These are phyloP conservation scores for Taxawa tesnikishii DNA, from an alignment of 2,329 filamentous ascomycete species.

Conservation along the genomic window DNA sequence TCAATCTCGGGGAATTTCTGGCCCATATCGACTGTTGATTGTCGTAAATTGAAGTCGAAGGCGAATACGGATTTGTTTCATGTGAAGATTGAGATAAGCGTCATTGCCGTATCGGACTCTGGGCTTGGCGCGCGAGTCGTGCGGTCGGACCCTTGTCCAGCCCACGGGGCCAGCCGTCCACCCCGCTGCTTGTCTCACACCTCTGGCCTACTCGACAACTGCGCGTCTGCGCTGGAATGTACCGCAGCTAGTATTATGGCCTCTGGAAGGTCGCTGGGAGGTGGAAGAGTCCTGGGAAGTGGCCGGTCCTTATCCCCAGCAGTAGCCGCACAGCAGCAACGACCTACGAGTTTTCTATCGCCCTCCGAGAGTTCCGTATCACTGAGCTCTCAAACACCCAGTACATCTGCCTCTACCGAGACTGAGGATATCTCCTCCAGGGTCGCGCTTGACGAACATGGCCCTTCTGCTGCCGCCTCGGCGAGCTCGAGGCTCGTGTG, in stretches of 20 bases:
- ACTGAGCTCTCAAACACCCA: slow-evolving; percentile 62
- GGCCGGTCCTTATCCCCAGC: slow-evolving; percentile 68
- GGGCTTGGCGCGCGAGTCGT: too few species aligned
- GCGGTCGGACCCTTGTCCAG: too few species aligned
- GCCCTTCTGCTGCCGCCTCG: slow-evolving; percentile 42
- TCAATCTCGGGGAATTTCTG: slow-evolving; percentile 66
- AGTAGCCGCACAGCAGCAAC: slow-evolving; percentile 27
- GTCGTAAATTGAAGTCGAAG: too few species aligned
- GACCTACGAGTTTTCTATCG: slow-evolving; percentile 40
- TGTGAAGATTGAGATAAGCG: too few species aligned
- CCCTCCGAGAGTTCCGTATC: slow-evolving; percentile 65
- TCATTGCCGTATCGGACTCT: too few species aligned
- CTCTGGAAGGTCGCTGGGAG: slow-evolving; percentile 68
- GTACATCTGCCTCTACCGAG: slow-evolving; percentile 57
- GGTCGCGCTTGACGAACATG: slow-evolving; percentile 56
- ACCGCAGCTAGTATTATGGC: slow-evolving; percentile 46
- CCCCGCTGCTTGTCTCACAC: too few species aligned
- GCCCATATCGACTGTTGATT: too few species aligned
- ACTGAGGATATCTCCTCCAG: slow-evolving; percentile 70
- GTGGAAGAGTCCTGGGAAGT: slow-evolving; percentile 81
- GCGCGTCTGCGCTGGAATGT: too few species aligned
- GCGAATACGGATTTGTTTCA: too few species aligned
- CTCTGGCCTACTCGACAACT: too few species aligned
- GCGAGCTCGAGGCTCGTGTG: slow-evolving; percentile 64
- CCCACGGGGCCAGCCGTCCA: too few species aligned